phyloP scores from a whole-genome alignment of 139 green algal genomes.

The Haematococcus lacustris region DNA sequence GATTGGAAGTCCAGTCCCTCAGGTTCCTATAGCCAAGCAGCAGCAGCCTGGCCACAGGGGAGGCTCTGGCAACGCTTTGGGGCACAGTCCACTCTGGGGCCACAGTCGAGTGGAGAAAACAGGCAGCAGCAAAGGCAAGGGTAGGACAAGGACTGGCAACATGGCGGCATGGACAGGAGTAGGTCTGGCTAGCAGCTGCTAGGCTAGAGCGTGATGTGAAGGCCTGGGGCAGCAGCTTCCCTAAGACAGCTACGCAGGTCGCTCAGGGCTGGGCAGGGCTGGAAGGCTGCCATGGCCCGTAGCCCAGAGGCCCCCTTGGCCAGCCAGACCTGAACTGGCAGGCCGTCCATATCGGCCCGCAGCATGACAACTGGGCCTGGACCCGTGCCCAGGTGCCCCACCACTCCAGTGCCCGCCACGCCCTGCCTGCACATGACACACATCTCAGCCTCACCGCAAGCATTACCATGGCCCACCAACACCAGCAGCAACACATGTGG shows the following conservation, averaged over 20 bases:
- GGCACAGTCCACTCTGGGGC: background rate
- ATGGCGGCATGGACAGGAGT: background rate
- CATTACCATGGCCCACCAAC: background rate
- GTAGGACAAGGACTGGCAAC: background rate
- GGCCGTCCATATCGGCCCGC: conserved; percentile 83
- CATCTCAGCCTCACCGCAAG: background rate
- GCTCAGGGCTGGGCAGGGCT: background rate
- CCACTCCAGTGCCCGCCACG: conserved; percentile 11
- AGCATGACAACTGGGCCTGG: conserved; percentile 57
- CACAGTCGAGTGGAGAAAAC: background rate
- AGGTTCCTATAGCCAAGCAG: conserved; percentile 17
- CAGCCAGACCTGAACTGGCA: conserved; percentile 49
- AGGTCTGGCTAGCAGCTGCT: background rate
- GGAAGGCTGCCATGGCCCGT: background rate
- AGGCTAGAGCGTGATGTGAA: too few relatives aligned
- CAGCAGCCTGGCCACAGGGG: background rate
- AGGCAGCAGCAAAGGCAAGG: background rate
- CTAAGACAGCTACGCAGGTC: background rate
- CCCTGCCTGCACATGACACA: conserved; percentile 10
- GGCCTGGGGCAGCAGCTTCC: background rate
- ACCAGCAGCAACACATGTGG: background rate
- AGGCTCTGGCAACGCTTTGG: background rate
- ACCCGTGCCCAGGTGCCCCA: too few relatives aligned
- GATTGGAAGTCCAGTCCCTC: conserved; percentile 13
- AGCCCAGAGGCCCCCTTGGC: background rate